Evolutionary conservation across 2,329 filamentous ascomycete species (phyloP), one percentile per base, ranked within the genome.

Genomic region (Cyphellophora europaea): DNA sequence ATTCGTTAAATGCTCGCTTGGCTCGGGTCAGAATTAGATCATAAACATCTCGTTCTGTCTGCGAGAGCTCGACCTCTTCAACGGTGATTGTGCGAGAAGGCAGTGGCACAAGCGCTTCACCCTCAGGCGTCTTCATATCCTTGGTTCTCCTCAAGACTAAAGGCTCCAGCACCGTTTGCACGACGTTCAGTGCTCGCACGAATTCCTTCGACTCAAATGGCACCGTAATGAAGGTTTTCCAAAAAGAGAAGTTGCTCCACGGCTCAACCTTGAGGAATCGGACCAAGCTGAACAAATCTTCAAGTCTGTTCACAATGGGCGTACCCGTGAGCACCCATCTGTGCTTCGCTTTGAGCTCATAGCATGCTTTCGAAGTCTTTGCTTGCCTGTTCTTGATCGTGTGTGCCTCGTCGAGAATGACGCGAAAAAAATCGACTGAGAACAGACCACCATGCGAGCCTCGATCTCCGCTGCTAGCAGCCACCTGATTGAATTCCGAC

Each of bases 241-340:
- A 98, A 62, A 94, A 98, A 0, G 88, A 94, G 57, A 98, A 98
- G 56, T 96, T 96, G 52, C 82, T 91, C 91, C 91, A 98, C 0
- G 91, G 91, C 55, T 96, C 89, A 3, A 98, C 91, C 37, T 85
- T 79, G 8, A 98, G 65, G 60, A 96, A 98, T 3, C 85, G 78
- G 10, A 96, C 85, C 23, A 98, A 63, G 52, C 85, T 93, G 62
- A 95, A 96, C 11, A 98, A 65, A 58, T 96, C 91, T 56, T 96
- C 89, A 1, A 98, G 69, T 28, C 86, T 80, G 56, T 98, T 98
- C 47, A 98, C 89, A 37, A 98, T 96, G 0, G 91, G 91, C 1
- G 91, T 98, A 12, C 91, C 91, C 0, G 91, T 98, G 32, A 98
- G 63, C 0, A 81, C 84, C 91, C 91, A 98, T 40, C 91, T 76